A percentile compares a stretch with the other conserved stretches of the same genome.
These are phyloP conservation scores for Microstegium vimineum DNA, from an alignment of 176 grass and related monocot genomes.

Conservation along the genomic window DNA sequence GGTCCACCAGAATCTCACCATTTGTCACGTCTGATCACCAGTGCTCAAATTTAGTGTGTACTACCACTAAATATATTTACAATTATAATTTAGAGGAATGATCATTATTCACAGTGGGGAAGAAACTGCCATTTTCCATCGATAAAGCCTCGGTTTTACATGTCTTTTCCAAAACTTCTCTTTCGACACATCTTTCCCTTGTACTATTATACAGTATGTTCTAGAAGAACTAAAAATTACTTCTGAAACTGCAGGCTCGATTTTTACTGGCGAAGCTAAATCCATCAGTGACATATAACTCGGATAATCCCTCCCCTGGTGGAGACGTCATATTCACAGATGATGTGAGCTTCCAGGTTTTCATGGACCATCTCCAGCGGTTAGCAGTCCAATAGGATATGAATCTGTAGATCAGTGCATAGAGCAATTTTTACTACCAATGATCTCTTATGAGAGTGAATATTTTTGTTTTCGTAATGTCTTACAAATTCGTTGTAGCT, in stretches of 20 bases:
- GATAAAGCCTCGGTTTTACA: background rate
- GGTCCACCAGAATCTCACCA: no score
- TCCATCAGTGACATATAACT: conserved; percentile 84
- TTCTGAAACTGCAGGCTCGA: conserved; percentile 54
- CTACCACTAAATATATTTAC: background rate
- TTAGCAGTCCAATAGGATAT: conserved; percentile 61
- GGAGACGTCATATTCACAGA: conserved; percentile 87
- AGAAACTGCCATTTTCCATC: background rate
- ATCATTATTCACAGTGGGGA: background rate
- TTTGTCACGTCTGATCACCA: no score
- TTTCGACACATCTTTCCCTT: background rate
- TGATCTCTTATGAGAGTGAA: conserved; percentile 20
- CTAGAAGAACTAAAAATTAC: background rate
- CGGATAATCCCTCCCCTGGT: conserved; percentile 46
- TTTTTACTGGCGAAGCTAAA: conserved; percentile 91
- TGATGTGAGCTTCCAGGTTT: conserved; percentile 82
- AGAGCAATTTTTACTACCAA: conserved; percentile 28
- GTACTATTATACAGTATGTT: background rate
- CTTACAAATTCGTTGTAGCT: background rate
- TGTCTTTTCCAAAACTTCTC: background rate
- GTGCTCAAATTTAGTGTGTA: background rate
- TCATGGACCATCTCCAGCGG: conserved; percentile 88
- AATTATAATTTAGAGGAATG: background rate
- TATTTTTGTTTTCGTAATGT: background rate
- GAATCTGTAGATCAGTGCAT: background rate